Evolutionary conservation across 805 yeast species (phyloP).

Genomic region (Monosporozyma aerobia): DNA sequence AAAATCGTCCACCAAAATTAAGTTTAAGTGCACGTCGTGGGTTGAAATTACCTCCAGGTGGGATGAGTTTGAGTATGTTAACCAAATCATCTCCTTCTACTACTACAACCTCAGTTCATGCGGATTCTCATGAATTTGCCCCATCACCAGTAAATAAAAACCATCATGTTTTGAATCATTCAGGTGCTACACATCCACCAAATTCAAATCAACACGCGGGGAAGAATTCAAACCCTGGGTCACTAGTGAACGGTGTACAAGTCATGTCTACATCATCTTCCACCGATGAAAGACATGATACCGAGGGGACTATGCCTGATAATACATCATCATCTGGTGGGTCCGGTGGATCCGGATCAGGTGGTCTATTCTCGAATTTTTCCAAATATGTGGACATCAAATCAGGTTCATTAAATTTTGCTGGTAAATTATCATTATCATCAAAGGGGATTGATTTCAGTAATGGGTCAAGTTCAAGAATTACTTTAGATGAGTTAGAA

Average conservation of each 20-base stretch:
- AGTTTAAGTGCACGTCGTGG: slow-evolving; percentile 80
- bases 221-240: slow-evolving; percentile 25
- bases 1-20: slow-evolving; percentile 44
- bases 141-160: slow-evolving; percentile 18
- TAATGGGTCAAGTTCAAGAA: slow-evolving; percentile 78
- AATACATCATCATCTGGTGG: slow-evolving; percentile 7
- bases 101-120: slow-evolving; percentile 6
- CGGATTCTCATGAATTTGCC: slow-evolving; percentile 24
- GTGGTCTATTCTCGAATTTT: slow-evolving; percentile 71
- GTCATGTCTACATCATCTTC: slow-evolving; percentile 29
- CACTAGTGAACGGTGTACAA: slow-evolving; percentile 22
- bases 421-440: slow-evolving; percentile 87
- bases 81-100: slow-evolving; percentile 9
- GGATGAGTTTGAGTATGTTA: slow-evolving; percentile 26
- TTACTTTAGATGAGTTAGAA: slow-evolving; percentile 75
- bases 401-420: slow-evolving; percentile 84
- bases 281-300: slow-evolving; percentile 19
- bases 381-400: slow-evolving; percentile 84
- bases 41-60: slow-evolving; percentile 49
- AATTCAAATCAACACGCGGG: slow-evolving; percentile 7
- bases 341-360: slow-evolving; percentile 21
- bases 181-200: slow-evolving; percentile 2
- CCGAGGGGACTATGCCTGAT: slow-evolving; percentile 22
- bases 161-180: slow-evolving; percentile 2
- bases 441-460: slow-evolving; percentile 88